These are phyloP conservation scores for Neoboletus magnificus DNA, from an alignment of 768 basidiomycete genomes.

Conservation along the genomic window DNA sequence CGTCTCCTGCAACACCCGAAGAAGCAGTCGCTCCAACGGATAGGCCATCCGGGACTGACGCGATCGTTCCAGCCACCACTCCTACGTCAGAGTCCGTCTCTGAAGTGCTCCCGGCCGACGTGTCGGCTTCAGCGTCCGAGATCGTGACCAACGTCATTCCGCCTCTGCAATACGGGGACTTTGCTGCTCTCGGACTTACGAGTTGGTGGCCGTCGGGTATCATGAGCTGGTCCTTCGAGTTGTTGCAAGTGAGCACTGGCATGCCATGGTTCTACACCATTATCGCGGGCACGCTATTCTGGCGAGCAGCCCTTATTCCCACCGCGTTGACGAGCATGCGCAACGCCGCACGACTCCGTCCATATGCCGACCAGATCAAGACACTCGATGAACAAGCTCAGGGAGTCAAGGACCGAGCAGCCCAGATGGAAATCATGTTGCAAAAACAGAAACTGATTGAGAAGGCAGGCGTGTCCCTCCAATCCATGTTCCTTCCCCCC, in stretches of 20 bases:
- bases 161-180: constrained; percentile 67
- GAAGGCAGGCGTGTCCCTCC: constrained; percentile 62
- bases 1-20: neutral
- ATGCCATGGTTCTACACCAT: constrained; percentile 87
- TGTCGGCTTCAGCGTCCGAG: constrained; percentile 8
- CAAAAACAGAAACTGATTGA: constrained; percentile 53
- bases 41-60: neutral
- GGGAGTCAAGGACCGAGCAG: constrained; percentile 36
- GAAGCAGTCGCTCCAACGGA: neutral
- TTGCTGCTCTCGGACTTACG: constrained; percentile 63
- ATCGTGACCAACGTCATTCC: constrained; percentile 31
- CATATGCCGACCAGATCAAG: constrained; percentile 47
- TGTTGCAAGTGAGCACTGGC: constrained; percentile 64
- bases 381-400: constrained; percentile 44
- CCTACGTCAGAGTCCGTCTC: constrained; percentile 7
- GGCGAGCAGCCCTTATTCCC: constrained; percentile 61
- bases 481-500: constrained; percentile 50
- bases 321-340: constrained; percentile 54
- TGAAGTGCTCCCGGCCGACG: constrained; percentile 4
- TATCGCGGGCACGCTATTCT: constrained; percentile 56
- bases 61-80: neutral
- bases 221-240: constrained; percentile 59
- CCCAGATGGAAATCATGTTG: constrained; percentile 41
- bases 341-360: constrained; percentile 44
- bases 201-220: constrained; percentile 68